These are phyloP conservation scores for Conticribra guillardii DNA, from an alignment of 108 stramenopile genomes.

Conservation along the genomic window DNA sequence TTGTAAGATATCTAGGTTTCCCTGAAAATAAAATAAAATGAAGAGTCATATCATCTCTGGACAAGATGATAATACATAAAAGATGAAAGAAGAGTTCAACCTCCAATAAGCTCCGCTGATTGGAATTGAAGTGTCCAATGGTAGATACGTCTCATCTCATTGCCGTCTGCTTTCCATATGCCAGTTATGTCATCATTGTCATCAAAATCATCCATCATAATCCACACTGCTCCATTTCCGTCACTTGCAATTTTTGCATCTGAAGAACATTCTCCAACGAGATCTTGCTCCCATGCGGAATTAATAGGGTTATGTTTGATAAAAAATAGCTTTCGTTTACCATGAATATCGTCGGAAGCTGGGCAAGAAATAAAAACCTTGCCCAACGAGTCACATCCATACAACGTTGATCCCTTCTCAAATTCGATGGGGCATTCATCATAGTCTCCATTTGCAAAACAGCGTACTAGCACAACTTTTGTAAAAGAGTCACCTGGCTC, in stretches of 20 bases:
- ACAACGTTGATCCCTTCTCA: background rate
- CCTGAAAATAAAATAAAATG: too few relatives aligned
- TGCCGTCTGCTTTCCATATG: background rate
- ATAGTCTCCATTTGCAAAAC: background rate
- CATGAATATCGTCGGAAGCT: background rate
- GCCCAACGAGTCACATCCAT: background rate
- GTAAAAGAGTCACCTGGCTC: background rate
- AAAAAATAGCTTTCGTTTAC: background rate
- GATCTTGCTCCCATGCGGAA: background rate
- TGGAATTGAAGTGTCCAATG: background rate
- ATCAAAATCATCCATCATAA: background rate
- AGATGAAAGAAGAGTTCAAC: too few relatives aligned
- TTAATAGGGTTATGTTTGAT: background rate
- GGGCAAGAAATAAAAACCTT: background rate
- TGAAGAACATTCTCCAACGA: background rate
- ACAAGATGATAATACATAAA: too few relatives aligned
- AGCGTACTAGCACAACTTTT: too few relatives aligned
- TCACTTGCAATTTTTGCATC: background rate
- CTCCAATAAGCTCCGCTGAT: background rate
- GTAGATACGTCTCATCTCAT: background rate
- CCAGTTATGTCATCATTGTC: background rate
- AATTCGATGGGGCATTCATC: background rate
- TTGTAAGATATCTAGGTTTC: too few relatives aligned
- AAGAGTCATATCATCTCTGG: too few relatives aligned
- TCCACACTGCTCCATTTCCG: background rate